These are phyloP conservation scores for Monosporascus sp. DNA, from an alignment of 2,329 filamentous ascomycete genomes.

Conservation along the genomic window DNA sequence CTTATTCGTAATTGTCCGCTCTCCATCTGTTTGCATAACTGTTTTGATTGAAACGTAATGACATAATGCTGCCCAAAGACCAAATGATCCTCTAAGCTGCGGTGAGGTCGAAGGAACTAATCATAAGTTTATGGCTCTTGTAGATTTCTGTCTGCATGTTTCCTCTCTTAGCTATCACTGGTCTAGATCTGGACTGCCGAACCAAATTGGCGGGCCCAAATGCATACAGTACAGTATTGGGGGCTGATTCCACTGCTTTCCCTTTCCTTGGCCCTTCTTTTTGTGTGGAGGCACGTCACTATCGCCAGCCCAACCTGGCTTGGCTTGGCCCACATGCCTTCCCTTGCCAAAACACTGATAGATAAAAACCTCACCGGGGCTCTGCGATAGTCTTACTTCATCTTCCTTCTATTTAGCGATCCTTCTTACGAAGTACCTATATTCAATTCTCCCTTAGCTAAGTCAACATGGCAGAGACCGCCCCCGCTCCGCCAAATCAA, in stretches of 20 bases:
- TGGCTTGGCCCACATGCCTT: not conserved
- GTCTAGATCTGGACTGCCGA: not conserved
- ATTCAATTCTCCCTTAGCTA: not conserved
- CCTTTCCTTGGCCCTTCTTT: not conserved
- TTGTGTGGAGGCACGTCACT: not conserved
- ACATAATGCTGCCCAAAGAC: too few relatives aligned
- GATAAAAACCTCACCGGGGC: not conserved
- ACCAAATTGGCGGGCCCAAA: not conserved
- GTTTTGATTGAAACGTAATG: too few relatives aligned
- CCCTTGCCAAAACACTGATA: not conserved
- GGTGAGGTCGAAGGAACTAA: too few relatives aligned
- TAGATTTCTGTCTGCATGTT: too few relatives aligned
- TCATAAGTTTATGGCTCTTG: too few relatives aligned
- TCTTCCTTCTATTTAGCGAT: not conserved
- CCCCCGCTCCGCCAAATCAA: constrained; percentile 18
- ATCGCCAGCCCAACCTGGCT: not conserved
- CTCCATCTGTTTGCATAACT: too few relatives aligned
- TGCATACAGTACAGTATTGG: not conserved
- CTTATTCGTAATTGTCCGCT: too few relatives aligned
- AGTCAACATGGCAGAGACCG: constrained; percentile 3
- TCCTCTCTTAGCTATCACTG: too few relatives aligned
- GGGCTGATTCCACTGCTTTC: not conserved
- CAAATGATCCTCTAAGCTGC: too few relatives aligned
- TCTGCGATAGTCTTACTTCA: not conserved
- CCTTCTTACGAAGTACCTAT: not conserved